Evolutionary conservation across 2,329 filamentous ascomycete genomes (phyloP).

Genomic region (Aspergillus niger): DNA sequence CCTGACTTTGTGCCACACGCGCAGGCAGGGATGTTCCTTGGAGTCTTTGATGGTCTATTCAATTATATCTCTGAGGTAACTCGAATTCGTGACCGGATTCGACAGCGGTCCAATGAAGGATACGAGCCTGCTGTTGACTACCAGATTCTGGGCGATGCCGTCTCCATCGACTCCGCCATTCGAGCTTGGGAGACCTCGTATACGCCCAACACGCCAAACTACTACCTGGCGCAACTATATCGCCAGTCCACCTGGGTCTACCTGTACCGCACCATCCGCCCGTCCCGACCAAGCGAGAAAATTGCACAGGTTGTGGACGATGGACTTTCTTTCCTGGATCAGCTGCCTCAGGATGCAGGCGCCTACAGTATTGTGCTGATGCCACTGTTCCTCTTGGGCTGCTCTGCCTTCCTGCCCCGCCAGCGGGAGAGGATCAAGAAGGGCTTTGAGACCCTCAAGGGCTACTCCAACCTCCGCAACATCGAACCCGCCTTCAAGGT

Average conservation of each 20-base stretch:
- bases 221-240: slow-evolving; percentile 61
- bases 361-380: slow-evolving; percentile 63
- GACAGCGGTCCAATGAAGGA: slow-evolving; percentile 63
- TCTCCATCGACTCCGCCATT: slow-evolving; percentile 74
- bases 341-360: slow-evolving; percentile 56
- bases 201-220: slow-evolving; percentile 54
- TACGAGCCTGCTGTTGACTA: slow-evolving; percentile 73
- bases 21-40: slow-evolving; percentile 66
- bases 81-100: slow-evolving; percentile 71
- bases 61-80: slow-evolving; percentile 77
- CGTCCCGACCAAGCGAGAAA: slow-evolving; percentile 56
- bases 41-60: slow-evolving; percentile 81
- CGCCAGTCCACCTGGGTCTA: slow-evolving; percentile 66
- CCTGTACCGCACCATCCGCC: slow-evolving; percentile 62
- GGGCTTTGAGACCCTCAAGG: slow-evolving; percentile 57
- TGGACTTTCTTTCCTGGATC: slow-evolving; percentile 58
- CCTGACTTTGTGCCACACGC: slow-evolving; percentile 58
- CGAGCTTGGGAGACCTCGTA: slow-evolving; percentile 70
- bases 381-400: slow-evolving; percentile 63
- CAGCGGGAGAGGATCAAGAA: slow-evolving; percentile 59
- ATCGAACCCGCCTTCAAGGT: slow-evolving; percentile 59
- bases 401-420: slow-evolving; percentile 58
- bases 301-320: slow-evolving; percentile 61
- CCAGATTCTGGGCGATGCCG: slow-evolving; percentile 69
- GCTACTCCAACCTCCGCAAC: slow-evolving; percentile 60